These are phyloP conservation scores for Plectosphaerella sp. DNA, from an alignment of 2,329 filamentous ascomycete genomes.

Conservation along the genomic window DNA sequence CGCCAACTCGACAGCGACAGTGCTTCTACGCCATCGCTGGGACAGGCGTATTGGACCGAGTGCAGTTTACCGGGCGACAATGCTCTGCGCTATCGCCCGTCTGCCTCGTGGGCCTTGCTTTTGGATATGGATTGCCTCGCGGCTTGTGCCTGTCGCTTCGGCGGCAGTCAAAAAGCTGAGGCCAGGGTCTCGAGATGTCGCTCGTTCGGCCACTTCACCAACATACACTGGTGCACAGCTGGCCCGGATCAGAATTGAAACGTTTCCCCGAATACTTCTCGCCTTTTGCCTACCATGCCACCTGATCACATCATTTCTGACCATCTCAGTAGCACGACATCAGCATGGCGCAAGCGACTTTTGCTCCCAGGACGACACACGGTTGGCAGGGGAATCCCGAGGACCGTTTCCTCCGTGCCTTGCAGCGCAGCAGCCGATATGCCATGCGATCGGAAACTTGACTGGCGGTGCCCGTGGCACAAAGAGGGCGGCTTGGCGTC, in stretches of 20 bases:
- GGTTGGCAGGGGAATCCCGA: too few relatives aligned
- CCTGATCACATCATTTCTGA: too few relatives aligned
- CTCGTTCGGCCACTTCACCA: neutral
- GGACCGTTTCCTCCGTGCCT: too few relatives aligned
- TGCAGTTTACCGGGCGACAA: slow-evolving; percentile 38
- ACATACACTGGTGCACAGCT: neutral
- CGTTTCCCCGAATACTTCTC: neutral
- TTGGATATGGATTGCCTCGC: slow-evolving; percentile 2
- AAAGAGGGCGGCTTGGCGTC: neutral
- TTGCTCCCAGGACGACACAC: too few relatives aligned
- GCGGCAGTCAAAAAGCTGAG: neutral
- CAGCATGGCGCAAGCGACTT: too few relatives aligned
- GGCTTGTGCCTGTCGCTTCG: neutral
- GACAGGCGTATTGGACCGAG: slow-evolving; percentile 41
- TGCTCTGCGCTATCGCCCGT: slow-evolving; percentile 48
- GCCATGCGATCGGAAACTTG: too few relatives aligned
- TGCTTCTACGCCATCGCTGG: slow-evolving; percentile 43
- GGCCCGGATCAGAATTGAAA: neutral
- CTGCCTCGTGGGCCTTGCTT: slow-evolving; percentile 10
- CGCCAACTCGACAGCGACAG: slow-evolving; percentile 34
- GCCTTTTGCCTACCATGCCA: too few relatives aligned
- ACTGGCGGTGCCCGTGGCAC: neutral
- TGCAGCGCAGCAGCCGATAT: too few relatives aligned
- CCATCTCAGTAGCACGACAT: too few relatives aligned
- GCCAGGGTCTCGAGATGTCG: neutral